Base-by-base conservation (phyloP, 1,139 yeast species). In the Taiozyma sp. region DNA sequence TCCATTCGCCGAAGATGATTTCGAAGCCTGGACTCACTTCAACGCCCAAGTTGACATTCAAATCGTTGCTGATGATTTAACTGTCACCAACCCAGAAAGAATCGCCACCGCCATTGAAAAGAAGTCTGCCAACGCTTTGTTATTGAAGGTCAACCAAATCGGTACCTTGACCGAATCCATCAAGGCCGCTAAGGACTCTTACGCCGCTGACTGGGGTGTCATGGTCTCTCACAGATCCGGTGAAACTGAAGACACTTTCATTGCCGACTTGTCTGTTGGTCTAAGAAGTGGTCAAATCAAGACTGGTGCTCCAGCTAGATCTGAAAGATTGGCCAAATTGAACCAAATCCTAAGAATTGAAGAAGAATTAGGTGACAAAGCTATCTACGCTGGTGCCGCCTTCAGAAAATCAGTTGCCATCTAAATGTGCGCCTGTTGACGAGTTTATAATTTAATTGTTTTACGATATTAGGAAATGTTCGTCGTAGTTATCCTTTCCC, bases 241-340 rank as follows among this genome's bases (percentile, higher is more conserved):
- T 80, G 98, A 92, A 83, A 91, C 97, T 63, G 98, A 92, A 81
- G 98, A 92, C 79, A 86, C 96, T 66, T 85, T 88, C 81, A 91
- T 92, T 76, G 97, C 98, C 70, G 97, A 92, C 77, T 83, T 92
- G 72, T 80, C 91, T 66, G 97, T 92, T 67, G 98, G 97, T 80
- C 81, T 92, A 74, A 88, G 97, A 83, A 70, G 96, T 65, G 97
- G 97, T 74, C 97, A 92, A 83, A 86, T 92, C 76, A 92, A 92
- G 91, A 87, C 97, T 66, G 98, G 98, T 85, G 97, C 98, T 71
- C 97, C 97, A 72, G 96, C 97, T 65, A 90, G 98, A 83, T 89
- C 97, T 63, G 98, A 92, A 82, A 91, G 98, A 84, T 85, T 92
- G 75, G 97, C 97, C 73, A 92, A 92, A 81, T 86, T 86, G 76